Conservation (phyloP, 257 asterid genomes). For the Craterostigma plantagineum region DNA sequence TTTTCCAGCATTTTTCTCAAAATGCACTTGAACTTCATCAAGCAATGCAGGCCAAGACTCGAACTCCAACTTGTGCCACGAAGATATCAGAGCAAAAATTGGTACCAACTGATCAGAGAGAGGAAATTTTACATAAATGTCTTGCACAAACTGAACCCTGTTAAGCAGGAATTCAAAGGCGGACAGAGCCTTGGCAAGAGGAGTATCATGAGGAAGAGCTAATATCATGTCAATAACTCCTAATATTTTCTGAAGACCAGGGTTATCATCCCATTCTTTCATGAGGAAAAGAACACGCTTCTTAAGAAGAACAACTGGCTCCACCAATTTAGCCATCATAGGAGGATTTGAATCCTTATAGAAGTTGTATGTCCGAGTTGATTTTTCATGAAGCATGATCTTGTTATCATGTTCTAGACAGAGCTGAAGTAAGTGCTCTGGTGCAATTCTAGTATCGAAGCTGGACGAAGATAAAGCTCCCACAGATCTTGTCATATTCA, state of each 20-base stretch:
- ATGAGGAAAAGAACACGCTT: slow-evolving; percentile 25
- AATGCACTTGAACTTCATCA: slow-evolving; percentile 67
- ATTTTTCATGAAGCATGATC: slow-evolving; percentile 21
- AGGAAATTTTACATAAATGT: slow-evolving; percentile 61
- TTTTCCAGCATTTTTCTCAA: slow-evolving; percentile 62
- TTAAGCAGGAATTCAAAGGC: slow-evolving; percentile 67
- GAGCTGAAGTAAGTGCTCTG: slow-evolving; percentile 70
- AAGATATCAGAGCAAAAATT: slow-evolving; percentile 40
- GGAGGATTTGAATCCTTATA: slow-evolving; percentile 52
- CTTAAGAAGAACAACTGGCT: slow-evolving; percentile 45
- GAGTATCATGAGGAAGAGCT: slow-evolving; percentile 62
- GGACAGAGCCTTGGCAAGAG: slow-evolving; percentile 82
- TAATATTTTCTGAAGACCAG: slow-evolving; percentile 47
- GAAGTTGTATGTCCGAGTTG: slow-evolving; percentile 43
- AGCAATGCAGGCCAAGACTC: slow-evolving; percentile 83
- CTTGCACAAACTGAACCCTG: slow-evolving; percentile 35
- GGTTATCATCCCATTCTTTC: slow-evolving; percentile 55
- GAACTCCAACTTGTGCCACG: slow-evolving; percentile 83
- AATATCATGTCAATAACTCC: slow-evolving; percentile 66
- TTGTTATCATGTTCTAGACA: slow-evolving; percentile 65
- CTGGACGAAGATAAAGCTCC: slow-evolving; percentile 40
- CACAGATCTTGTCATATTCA: slow-evolving; percentile 38
- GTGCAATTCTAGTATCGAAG: slow-evolving; percentile 65
- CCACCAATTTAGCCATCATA: slow-evolving; percentile 62
- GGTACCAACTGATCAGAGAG: slow-evolving; percentile 43